A percentile compares a stretch with the other conserved stretches of the same genome.
Conservation (phyloP, 78 protist genomes). For the Tieghemostelium lacteum region DNA sequence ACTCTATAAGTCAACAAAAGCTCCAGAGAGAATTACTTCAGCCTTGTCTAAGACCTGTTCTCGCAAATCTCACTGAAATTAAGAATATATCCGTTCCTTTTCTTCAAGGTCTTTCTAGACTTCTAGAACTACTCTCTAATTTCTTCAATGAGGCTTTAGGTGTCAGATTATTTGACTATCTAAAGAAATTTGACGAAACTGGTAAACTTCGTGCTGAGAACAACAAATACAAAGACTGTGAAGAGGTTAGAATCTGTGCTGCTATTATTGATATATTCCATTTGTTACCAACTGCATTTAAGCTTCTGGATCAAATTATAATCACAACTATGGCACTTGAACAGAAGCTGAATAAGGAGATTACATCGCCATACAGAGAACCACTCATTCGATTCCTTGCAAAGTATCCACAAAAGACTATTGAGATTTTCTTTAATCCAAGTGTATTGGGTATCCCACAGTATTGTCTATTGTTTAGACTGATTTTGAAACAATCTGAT, state of each 20-base stretch:
- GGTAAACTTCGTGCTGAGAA: constrained; percentile 16
- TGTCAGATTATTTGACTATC: constrained; percentile 92
- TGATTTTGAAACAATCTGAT: constrained; percentile 4
- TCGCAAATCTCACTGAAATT: constrained; percentile 87
- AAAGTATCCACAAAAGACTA: constrained; percentile 81
- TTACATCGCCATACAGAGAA: constrained; percentile 78
- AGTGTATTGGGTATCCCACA: background rate
- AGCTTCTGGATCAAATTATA: constrained; percentile 84
- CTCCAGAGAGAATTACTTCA: constrained; percentile 90
- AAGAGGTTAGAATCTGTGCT: constrained; percentile 80
- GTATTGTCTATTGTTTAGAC: constrained; percentile 9
- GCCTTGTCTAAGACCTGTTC: constrained; percentile 89
- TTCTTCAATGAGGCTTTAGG: constrained; percentile 94
- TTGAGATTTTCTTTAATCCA: constrained; percentile 77
- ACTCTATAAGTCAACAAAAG: constrained; percentile 46
- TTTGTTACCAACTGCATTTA: constrained; percentile 87
- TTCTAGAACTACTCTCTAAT: constrained; percentile 85
- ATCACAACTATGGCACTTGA: constrained; percentile 76
- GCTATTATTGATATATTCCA: constrained; percentile 92
- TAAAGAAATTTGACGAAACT: constrained; percentile 85
- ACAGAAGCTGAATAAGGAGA: constrained; percentile 31
- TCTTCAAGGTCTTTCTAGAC: constrained; percentile 89
- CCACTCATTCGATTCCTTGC: constrained; percentile 86
- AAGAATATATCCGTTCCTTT: constrained; percentile 84
- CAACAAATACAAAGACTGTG: constrained; percentile 26